A percentile compares a stretch with the other conserved stretches of the same genome.
phyloP scores from a whole-genome alignment of 352 stramenopile species.

The Globisporangium rhizosaccharum region DNA sequence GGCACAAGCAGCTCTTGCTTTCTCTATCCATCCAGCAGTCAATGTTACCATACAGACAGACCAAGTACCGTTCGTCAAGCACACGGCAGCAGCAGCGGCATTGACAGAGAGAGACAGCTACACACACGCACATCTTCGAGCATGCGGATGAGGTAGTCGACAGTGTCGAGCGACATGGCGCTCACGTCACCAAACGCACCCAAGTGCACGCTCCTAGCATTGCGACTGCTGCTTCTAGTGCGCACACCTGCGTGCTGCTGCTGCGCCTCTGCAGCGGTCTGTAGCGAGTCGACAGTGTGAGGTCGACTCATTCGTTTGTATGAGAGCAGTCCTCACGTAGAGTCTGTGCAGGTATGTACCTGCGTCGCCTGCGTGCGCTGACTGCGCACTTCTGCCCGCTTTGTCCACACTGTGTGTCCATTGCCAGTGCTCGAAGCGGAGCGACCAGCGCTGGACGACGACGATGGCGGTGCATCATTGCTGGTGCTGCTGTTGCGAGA shows the following conservation, averaged over 20 bases:
- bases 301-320: too few species aligned
- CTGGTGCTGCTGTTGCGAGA: conserved; percentile 4
- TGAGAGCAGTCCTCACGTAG: neutral
- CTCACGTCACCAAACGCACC: conserved; percentile 40
- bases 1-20: conserved; percentile 35
- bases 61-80: neutral
- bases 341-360: conserved; percentile 5
- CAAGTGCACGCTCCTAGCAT: conserved; percentile 17
- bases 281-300: neutral
- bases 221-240: too few species aligned
- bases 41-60: neutral
- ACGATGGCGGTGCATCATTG: conserved; percentile 6
- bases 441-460: too few species aligned
- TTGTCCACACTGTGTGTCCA: conserved; percentile 1
- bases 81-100: neutral
- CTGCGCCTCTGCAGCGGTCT: neutral
- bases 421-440: neutral
- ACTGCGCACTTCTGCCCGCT: conserved; percentile 7
- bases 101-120: neutral
- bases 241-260: neutral
- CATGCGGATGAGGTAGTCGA: conserved; percentile 62
- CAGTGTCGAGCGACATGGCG: conserved; percentile 52
- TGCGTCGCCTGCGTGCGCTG: conserved; percentile 24
- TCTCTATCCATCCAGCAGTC: conserved; percentile 15
- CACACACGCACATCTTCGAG: conserved; percentile 46